These are phyloP conservation scores for Populus euphratica DNA, from an alignment of 345 rosid species.

Conservation along the genomic window DNA sequence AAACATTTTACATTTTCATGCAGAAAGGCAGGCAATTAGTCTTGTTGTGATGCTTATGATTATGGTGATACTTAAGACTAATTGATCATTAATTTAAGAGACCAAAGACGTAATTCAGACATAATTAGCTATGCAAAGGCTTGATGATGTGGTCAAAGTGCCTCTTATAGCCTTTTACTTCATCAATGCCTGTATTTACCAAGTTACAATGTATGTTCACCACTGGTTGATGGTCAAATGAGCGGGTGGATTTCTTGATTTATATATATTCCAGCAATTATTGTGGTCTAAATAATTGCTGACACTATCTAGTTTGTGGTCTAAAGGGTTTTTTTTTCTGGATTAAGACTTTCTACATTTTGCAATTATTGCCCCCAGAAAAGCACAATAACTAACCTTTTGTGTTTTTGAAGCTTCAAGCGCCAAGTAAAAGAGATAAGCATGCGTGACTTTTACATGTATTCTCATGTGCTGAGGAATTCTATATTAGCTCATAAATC, in stretches of 20 bases:
- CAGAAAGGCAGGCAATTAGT: too few relatives aligned
- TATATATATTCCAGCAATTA: neutral
- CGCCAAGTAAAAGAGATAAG: neutral
- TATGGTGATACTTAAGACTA: neutral
- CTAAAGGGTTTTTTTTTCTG: neutral
- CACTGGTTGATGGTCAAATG: neutral
- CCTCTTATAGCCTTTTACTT: neutral
- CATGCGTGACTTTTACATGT: neutral
- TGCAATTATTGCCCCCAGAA: conserved; percentile 4
- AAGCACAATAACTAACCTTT: neutral
- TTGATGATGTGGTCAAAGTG: neutral
- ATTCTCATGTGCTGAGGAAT: neutral
- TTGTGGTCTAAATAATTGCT: neutral
- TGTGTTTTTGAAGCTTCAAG: neutral
- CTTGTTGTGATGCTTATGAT: neutral
- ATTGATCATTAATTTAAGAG: neutral
- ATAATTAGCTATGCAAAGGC: neutral
- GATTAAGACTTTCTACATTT: neutral
- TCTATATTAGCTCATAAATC: neutral
- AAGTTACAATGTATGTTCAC: neutral
- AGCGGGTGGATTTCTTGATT: neutral
- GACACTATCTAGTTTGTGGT: neutral
- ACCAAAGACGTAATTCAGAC: neutral
- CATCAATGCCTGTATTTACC: neutral
- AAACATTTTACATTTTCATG: neutral